phyloP scores from a whole-genome alignment of 257 asterid genomes.

The Solanum dulcamara region DNA sequence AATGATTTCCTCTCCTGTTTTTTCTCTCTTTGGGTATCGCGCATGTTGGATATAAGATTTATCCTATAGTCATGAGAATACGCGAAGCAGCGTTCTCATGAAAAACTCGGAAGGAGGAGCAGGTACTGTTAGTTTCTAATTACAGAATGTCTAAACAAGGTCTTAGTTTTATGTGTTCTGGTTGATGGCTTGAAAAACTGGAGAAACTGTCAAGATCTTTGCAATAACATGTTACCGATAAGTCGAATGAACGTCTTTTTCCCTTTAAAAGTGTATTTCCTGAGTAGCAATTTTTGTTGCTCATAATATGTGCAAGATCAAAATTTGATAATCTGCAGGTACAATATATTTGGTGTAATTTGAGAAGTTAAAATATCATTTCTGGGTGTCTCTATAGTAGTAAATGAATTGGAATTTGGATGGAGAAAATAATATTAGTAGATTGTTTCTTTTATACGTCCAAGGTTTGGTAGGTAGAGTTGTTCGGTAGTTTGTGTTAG shows the following conservation, averaged over 20 bases:
- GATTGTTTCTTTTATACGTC: neutral
- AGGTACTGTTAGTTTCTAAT: neutral
- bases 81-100: neutral
- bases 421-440: neutral
- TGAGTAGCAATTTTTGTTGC: neutral
- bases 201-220: neutral
- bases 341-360: neutral
- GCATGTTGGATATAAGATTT: neutral
- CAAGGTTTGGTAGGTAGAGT: neutral
- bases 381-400: neutral
- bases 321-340: neutral
- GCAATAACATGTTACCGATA: neutral
- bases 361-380: neutral
- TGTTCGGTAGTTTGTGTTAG: accelerated
- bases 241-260: neutral
- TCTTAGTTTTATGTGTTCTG: neutral
- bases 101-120: neutral
- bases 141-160: neutral
- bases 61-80: neutral
- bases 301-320: neutral
- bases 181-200: neutral
- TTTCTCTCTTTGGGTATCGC: neutral
- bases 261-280: neutral
- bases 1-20: neutral
- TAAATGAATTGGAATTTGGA: too few species aligned